phyloP scores from a whole-genome alignment of 75 land plant species.

The Sequoiadendron giganteum region DNA sequence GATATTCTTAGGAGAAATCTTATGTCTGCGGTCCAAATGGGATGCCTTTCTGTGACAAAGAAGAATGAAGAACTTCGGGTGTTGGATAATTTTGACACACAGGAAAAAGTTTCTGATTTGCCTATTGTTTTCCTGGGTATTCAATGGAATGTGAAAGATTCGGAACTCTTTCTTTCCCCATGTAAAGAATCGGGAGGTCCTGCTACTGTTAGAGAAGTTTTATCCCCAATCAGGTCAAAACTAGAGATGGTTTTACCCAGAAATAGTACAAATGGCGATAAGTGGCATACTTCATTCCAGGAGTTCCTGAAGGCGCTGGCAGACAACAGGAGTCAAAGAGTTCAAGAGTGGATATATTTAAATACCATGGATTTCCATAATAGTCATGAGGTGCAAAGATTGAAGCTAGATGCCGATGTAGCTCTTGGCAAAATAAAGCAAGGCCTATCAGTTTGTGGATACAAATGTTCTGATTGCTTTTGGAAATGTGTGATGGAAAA shows the following conservation, averaged over 20 bases:
- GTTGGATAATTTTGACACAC: not conserved
- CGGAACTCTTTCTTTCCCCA: not conserved
- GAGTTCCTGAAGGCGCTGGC: constrained; percentile 20
- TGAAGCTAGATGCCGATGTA: constrained; percentile 16
- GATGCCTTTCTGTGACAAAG: not conserved
- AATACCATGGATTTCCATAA: constrained; percentile 17
- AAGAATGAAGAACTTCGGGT: not conserved
- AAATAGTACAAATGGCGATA: constrained; percentile 13
- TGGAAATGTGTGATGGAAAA: constrained; percentile 24
- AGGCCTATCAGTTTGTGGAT: constrained; percentile 21
- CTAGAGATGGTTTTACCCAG: no score
- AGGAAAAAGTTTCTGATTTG: not conserved
- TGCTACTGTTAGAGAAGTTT: constrained; percentile 5
- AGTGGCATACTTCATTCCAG: constrained; percentile 23
- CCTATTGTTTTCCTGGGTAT: not conserved
- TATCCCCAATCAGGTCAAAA: not conserved
- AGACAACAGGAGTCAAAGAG: constrained; percentile 17
- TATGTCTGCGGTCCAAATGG: constrained; percentile 14
- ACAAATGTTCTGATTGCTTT: constrained; percentile 29
- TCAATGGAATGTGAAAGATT: not conserved
- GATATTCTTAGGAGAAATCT: not conserved
- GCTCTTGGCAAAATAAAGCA: constrained; percentile 17
- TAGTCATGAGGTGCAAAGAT: constrained; percentile 31
- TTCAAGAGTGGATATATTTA: constrained; percentile 18
- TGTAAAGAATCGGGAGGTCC: not conserved